Conservation (phyloP, 2,329 filamentous ascomycete genomes). For the Aspergillus sp. region DNA sequence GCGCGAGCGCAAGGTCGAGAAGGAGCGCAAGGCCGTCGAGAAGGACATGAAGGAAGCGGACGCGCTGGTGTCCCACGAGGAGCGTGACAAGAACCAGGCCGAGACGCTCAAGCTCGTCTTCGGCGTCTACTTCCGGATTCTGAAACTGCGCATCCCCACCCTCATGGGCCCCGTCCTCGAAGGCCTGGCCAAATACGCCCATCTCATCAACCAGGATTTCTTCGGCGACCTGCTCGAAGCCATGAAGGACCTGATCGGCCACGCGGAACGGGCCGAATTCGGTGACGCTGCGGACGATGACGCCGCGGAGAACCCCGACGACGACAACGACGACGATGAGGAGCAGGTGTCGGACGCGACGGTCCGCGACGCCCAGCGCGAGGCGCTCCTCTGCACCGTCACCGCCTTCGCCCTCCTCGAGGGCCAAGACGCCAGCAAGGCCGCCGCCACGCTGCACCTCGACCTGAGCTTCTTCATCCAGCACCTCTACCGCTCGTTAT, state of each 20-base stretch:
- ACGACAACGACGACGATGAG: slow-evolving; percentile 41
- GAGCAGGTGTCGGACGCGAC: slow-evolving; percentile 39
- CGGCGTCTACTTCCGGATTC: slow-evolving; percentile 87
- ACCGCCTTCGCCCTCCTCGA: slow-evolving; percentile 95
- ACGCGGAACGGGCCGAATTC: slow-evolving; percentile 56
- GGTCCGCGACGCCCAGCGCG: slow-evolving; percentile 73
- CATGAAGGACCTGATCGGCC: slow-evolving; percentile 83
- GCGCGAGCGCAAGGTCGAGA: slow-evolving; percentile 74
- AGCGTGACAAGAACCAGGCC: slow-evolving; percentile 88
- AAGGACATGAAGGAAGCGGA: slow-evolving; percentile 94
- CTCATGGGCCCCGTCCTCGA: slow-evolving; percentile 98
- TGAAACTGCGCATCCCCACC: slow-evolving; percentile 76
- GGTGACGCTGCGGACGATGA: slow-evolving; percentile 32
- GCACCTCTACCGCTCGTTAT: slow-evolving; percentile 83
- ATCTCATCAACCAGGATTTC: slow-evolving; percentile 98
- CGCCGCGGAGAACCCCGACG: slow-evolving; percentile 49
- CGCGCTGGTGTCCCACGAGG: slow-evolving; percentile 85
- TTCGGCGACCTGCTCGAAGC: slow-evolving; percentile 95
- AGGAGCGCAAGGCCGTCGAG: slow-evolving; percentile 81
- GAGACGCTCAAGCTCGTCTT: slow-evolving; percentile 97
- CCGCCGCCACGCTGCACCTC: slow-evolving; percentile 75
- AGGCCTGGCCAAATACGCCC: slow-evolving; percentile 87
- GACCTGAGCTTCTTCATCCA: slow-evolving; percentile 95
- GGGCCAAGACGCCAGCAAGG: slow-evolving; percentile 87
- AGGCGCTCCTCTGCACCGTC: slow-evolving; percentile 88